phyloP scores from a whole-genome alignment of 2,329 filamentous ascomycete genomes.

The Helotiales sp. region DNA sequence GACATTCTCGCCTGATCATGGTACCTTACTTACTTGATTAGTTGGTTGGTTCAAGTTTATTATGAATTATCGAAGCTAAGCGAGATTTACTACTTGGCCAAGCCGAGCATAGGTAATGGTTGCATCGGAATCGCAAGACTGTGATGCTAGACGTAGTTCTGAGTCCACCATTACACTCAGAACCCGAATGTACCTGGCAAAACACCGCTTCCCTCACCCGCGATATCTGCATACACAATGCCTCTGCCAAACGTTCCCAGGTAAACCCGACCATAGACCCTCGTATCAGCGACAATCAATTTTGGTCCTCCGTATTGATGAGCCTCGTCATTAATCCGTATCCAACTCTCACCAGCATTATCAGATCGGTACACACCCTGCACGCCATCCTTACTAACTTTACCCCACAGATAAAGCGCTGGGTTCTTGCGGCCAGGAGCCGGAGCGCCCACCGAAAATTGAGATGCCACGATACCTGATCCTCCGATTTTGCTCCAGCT shows the following conservation, averaged over 20 bases:
- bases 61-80: background rate
- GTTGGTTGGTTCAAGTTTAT: too few species aligned
- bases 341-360: conserved; percentile 80
- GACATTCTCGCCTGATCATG: background rate
- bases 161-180: background rate
- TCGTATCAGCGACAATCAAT: conserved; percentile 21
- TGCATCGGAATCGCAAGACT: too few species aligned
- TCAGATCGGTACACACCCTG: conserved; percentile 69
- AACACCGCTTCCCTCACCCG: background rate
- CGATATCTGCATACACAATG: conserved; percentile 27
- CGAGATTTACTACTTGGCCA: too few species aligned
- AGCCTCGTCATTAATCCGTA: conserved; percentile 57
- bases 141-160: too few species aligned
- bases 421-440: conserved; percentile 18
- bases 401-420: conserved; percentile 23
- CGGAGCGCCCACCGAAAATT: conserved; percentile 19
- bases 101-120: too few species aligned
- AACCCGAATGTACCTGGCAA: conserved; percentile 5
- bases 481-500: conserved; percentile 20
- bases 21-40: too few species aligned
- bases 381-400: conserved; percentile 1
- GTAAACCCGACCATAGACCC: conserved; percentile 27
- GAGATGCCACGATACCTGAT: conserved; percentile 11
- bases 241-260: conserved; percentile 25
- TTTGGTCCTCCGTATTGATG: conserved; percentile 26